Conservation (phyloP, 129 eudicot genomes). For the Escallonia herrerae region DNA sequence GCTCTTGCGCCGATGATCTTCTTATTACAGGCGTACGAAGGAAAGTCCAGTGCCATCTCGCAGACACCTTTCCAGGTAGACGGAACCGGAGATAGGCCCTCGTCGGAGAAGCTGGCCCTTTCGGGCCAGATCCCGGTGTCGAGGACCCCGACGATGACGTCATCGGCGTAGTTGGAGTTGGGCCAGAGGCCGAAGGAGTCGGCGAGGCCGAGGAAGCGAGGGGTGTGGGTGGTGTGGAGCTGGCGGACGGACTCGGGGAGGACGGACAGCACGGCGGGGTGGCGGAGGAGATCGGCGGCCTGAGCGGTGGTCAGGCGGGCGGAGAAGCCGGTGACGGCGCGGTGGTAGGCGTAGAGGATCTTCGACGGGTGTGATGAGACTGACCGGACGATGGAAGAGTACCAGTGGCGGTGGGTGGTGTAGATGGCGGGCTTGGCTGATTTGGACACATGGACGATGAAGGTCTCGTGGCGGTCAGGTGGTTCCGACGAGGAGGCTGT, state of each 20-base stretch:
- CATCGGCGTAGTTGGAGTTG: slow-evolving; percentile 76
- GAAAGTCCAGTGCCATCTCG: slow-evolving; percentile 48
- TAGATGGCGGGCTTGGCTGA: slow-evolving; percentile 47
- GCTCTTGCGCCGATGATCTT: slow-evolving; percentile 89
- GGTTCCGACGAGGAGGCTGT: slow-evolving; percentile 15
- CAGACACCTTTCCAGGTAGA: slow-evolving; percentile 72
- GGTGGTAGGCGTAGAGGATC: slow-evolving; percentile 65
- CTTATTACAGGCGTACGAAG: slow-evolving; percentile 48
- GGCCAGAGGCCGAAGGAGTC: slow-evolving; percentile 84
- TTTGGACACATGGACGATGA: slow-evolving; percentile 67
- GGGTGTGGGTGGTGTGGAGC: slow-evolving; percentile 89
- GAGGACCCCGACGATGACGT: slow-evolving; percentile 83
- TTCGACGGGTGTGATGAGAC: slow-evolving; percentile 38
- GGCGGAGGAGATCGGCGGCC: slow-evolving; percentile 44
- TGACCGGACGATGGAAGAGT: slow-evolving; percentile 56
- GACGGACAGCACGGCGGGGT: slow-evolving; percentile 57
- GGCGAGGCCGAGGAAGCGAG: slow-evolving; percentile 57
- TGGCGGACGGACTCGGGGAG: slow-evolving; percentile 56
- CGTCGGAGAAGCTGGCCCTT: slow-evolving; percentile 61
- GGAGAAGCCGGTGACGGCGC: slow-evolving; percentile 70
- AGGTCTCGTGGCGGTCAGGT: slow-evolving; percentile 28
- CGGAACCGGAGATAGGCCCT: slow-evolving; percentile 66
- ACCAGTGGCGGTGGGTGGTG: slow-evolving; percentile 60
- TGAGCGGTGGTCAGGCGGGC: slow-evolving; percentile 56
- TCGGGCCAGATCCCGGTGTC: slow-evolving; percentile 99